Conservation (phyloP, 352 stramenopile genomes). For the Globisporangium lucens region DNA sequence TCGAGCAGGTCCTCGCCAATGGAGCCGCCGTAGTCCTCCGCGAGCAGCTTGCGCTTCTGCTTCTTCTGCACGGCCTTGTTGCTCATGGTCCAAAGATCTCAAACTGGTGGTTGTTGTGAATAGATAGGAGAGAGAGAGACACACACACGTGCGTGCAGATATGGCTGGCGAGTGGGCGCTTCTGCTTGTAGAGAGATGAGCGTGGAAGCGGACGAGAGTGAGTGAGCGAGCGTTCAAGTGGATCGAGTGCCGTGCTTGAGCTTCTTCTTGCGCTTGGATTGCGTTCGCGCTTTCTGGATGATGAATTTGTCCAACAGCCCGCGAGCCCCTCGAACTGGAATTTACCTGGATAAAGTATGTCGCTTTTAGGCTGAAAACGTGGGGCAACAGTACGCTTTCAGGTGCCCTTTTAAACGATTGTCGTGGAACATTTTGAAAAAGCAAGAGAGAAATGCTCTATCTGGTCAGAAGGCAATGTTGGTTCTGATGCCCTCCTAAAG, state of each 20-base stretch:
- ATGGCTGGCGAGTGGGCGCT: not conserved
- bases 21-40: slow-evolving; percentile 79
- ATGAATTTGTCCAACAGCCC: not conserved
- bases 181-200: not conserved
- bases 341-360: not conserved
- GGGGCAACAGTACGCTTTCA: not conserved
- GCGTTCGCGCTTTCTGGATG: not conserved
- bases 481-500: too few species aligned
- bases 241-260: not conserved
- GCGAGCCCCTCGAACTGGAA: not conserved
- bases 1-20: slow-evolving; percentile 77
- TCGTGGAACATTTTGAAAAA: not conserved
- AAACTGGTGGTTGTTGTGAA: not conserved
- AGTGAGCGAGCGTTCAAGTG: not conserved
- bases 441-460: too few species aligned
- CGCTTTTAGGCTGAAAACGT: not conserved
- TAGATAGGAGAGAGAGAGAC: not conserved
- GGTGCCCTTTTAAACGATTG: not conserved
- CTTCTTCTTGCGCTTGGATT: not conserved
- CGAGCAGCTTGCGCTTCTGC: slow-evolving; percentile 80
- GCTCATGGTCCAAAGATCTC: slow-evolving; percentile 34
- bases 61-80: slow-evolving; percentile 57
- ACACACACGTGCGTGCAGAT: not conserved
- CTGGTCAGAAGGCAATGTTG: too few species aligned
- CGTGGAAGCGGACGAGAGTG: not conserved